A percentile compares a stretch with the other conserved stretches of the same genome.
Conservation (phyloP, 1,139 yeast genomes). For the Torulaspora globosa region DNA sequence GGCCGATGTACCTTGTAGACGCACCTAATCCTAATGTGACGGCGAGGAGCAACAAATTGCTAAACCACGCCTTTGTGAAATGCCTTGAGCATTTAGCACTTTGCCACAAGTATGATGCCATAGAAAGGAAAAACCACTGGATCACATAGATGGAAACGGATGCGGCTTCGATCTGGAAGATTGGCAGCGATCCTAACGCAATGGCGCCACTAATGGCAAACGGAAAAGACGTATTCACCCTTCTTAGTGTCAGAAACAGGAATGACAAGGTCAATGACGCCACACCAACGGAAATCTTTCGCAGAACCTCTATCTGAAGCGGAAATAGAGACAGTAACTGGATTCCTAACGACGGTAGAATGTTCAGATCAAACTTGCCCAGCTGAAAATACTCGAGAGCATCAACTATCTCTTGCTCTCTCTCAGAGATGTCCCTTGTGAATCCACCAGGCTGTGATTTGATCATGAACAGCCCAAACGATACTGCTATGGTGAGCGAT, state of each 20-base stretch:
- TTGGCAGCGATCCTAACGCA: slow-evolving; percentile 50
- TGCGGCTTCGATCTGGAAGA: slow-evolving; percentile 50
- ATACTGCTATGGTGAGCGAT: slow-evolving; percentile 5
- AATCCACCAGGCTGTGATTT: background rate
- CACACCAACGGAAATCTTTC: slow-evolving; percentile 52
- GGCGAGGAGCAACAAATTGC: slow-evolving; percentile 44
- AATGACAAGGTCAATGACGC: slow-evolving; percentile 47
- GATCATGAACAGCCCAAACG: slow-evolving; percentile 5
- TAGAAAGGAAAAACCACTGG: slow-evolving; percentile 45
- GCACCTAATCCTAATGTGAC: slow-evolving; percentile 50
- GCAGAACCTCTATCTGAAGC: slow-evolving; percentile 45
- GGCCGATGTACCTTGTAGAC: slow-evolving; percentile 54
- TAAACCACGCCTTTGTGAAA: slow-evolving; percentile 46
- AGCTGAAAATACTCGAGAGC: slow-evolving; percentile 15
- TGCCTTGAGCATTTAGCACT: slow-evolving; percentile 40
- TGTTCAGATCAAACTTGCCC: slow-evolving; percentile 18
- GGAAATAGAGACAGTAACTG: slow-evolving; percentile 19
- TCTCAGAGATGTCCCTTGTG: background rate
- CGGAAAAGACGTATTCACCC: slow-evolving; percentile 43
- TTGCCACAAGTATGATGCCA: slow-evolving; percentile 46
- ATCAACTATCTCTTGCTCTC: slow-evolving; percentile 14
- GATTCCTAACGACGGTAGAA: slow-evolving; percentile 24
- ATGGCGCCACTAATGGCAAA: slow-evolving; percentile 46
- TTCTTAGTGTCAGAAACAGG: slow-evolving; percentile 48
- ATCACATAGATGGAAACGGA: slow-evolving; percentile 51